Base-by-base conservation (phyloP, 345 rosid genomes). In the Linum lewisii region DNA sequence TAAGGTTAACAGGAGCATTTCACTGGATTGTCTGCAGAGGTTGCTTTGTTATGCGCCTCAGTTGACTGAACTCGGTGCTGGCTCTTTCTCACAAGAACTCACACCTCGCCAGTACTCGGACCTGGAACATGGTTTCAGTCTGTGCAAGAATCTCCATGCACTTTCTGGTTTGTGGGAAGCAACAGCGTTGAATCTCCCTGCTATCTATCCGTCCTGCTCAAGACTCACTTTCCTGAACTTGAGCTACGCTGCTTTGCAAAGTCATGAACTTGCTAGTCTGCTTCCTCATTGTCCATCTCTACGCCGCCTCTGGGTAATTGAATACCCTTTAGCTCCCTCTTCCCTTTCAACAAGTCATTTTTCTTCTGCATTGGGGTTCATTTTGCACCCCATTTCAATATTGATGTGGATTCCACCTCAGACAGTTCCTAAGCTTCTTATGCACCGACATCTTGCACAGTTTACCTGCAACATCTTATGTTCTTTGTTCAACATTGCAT, bases 141-240 rank as follows among this genome's bases (percentile, higher is more conserved):
- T 62, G 21, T 82, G 88, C 81, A 75, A 73, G 71, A 77, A 67
- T 58, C 63, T 85, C 26, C 67, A 66, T 60, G 72, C 76, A 4
- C 76, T 85, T 54, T 85, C 86, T 26, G 88, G 92, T 60, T 71
- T 85, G 50, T 77, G 80, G 78, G 92, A 85, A 24, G 82, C 74
- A 6, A 68, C 66, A 24, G 57, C 76, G 9, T 32, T 56, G 11
- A 66, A 73, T 75, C 78, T 85, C 53, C 81, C 88, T 6, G 73
- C 62, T 56, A 66, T 85, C 6, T 77, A 79, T 63, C 72, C 75
- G 7, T 76, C 73, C 19, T 80, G 86, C 60, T 18, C 63, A 45
- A 66, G 74, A 59, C 72, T 85, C 63, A 82, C 86, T 23, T 85
- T 75, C 78, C 65, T 85, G 69, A 82, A 85, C 63, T 69, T 84